Percentiles rank a stretch among this genome's conserved stretches.
Evolutionary conservation across 1,139 yeast species (phyloP).

Genomic region (Blastobotrys indianensis): DNA sequence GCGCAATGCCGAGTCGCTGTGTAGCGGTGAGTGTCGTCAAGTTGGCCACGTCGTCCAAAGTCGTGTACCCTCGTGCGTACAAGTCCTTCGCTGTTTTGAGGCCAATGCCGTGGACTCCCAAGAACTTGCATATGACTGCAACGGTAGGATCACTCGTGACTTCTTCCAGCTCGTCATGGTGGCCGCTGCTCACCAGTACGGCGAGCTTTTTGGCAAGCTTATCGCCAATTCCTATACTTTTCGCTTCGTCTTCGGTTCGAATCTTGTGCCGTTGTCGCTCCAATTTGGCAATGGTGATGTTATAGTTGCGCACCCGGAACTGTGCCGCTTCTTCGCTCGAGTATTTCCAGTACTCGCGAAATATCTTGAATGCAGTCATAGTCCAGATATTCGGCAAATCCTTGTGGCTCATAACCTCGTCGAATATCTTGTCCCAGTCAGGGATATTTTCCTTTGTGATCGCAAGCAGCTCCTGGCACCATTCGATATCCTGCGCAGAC

Average conservation of each 20-base stretch:
- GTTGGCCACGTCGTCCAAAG: slow-evolving; percentile 39
- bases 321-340: not conserved
- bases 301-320: slow-evolving; percentile 2
- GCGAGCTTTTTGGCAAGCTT: slow-evolving; percentile 2
- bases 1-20: slow-evolving; percentile 44
- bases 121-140: slow-evolving; percentile 32
- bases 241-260: not conserved
- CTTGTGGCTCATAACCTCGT: not conserved
- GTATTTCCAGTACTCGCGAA: not conserved
- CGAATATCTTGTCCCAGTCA: not conserved
- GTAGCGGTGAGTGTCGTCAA: slow-evolving; percentile 33
- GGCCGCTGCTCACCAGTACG: not conserved
- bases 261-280: not conserved
- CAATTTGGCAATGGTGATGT: not conserved
- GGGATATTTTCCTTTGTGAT: not conserved
- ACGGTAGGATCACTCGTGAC: not conserved
- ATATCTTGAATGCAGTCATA: not conserved
- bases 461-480: not conserved
- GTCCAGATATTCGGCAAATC: slow-evolving; percentile 2
- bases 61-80: slow-evolving; percentile 38
- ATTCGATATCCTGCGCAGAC: not conserved
- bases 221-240: not conserved
- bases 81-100: slow-evolving; percentile 42
- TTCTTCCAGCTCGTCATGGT: not conserved
- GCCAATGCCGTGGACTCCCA: slow-evolving; percentile 52